Percentiles rank a stretch among this genome's conserved stretches.
phyloP scores from a whole-genome alignment of 345 rosid species.

The Hibiscus trionum region DNA sequence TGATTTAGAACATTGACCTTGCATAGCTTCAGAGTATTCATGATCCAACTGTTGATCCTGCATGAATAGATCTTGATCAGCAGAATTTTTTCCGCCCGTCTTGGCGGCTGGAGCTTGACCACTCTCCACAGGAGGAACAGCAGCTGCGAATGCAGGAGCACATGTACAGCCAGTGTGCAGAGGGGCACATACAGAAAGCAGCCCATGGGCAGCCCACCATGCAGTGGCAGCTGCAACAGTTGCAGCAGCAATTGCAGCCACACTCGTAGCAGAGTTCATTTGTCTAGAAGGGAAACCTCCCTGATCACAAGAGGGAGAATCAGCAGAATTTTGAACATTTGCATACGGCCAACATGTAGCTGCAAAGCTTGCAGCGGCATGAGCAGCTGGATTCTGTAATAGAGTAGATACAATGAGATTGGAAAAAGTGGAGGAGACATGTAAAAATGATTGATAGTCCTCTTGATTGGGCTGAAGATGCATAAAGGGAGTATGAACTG shows the following conservation, averaged over 20 bases:
- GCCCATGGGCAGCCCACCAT: conserved; percentile 96
- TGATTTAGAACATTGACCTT: conserved; percentile 52
- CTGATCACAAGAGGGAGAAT: conserved; percentile 37
- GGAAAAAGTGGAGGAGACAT: conserved; percentile 63
- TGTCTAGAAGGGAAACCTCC: conserved; percentile 36
- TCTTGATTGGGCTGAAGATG: conserved; percentile 45
- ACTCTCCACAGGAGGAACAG: conserved; percentile 29
- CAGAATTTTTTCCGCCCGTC: conserved; percentile 25
- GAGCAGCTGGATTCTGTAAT: conserved; percentile 79
- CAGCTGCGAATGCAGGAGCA: conserved; percentile 39
- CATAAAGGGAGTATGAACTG: conserved; percentile 43
- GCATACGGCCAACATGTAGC: conserved; percentile 74
- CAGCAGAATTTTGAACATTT: conserved; percentile 39
- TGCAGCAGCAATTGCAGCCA: conserved; percentile 77
- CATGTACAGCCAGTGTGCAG: conserved; percentile 44
- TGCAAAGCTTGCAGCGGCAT: conserved; percentile 76
- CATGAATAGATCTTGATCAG: conserved; percentile 27
- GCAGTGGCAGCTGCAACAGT: conserved; percentile 96
- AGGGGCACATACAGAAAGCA: conserved; percentile 74
- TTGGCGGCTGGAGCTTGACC: conserved; percentile 29
- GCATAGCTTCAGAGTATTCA: conserved; percentile 42
- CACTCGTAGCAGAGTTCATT: conserved; percentile 45
- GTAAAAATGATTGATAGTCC: conserved; percentile 64
- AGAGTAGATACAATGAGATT: conserved; percentile 60
- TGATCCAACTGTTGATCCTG: conserved; percentile 36